Base-by-base conservation (phyloP, 2,329 filamentous ascomycete genomes). In the Dactylonectria macrodidyma region DNA sequence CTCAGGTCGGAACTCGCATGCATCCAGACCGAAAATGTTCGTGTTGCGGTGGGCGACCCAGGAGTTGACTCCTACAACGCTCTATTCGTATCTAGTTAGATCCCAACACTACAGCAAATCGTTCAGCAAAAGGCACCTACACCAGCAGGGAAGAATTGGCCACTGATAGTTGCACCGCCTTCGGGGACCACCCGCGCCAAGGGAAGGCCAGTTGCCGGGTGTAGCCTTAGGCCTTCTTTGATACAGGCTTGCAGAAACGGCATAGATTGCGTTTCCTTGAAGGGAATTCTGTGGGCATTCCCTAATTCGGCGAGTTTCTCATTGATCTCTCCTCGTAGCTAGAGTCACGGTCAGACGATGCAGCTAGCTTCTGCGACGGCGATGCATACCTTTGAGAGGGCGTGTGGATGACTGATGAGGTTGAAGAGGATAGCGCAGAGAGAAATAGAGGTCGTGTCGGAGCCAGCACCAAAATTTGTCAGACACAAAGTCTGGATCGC, bases 161-260 rank as follows among this genome's bases (percentile, higher is more conserved):
- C 78, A 5, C 78, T 76, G 11, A 88, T 79, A 4, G 79, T 79
- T 0, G 78, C 78, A 2, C 86, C 86, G 1, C 78, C 81, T 3
- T 79, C 61, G 0, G 85, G 84, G 0, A 88, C 85, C 1, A 81
- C 78, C 9, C 86, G 80, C 77, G 83, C 83, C 22, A 88, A 74
- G 2, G 84, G 82, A 8, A 88, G 72, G 2, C 84, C 85, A 0
- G 82, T 81, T 2, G 85, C 83, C 3, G 86, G 80, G 59, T 87
- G 83, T 46, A 88, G 74, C 26, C 87, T 81, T 9, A 88, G 72
- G 0, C 83, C 83, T 71, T 88, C 86, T 61, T 87, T 86, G 48
- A 88, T 83, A 8, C 84, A 81, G 1, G 85, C 86, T 68, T 88
- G 85, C 11, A 88, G 77, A 67, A 87, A 89, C 0, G 84, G 84